Evolutionary conservation across 768 basidiomycete species (phyloP), one percentile per base, ranked within the genome.

Genomic region (Lanmaoa pseudosensibilis): DNA sequence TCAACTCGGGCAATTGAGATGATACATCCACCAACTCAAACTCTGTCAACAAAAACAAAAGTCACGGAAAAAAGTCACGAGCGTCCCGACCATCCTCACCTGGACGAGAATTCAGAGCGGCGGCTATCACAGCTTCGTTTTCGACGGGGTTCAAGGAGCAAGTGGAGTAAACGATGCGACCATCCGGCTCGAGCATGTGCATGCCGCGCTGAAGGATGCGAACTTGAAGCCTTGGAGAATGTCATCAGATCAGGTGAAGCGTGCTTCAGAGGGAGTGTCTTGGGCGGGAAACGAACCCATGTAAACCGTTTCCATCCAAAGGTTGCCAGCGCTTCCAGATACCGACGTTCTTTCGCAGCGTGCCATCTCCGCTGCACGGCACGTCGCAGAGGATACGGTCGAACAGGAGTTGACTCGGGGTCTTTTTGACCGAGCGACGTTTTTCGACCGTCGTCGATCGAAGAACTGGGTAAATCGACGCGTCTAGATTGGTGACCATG

Each of bases 301-400:
- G 97, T 57, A 99, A 71, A 4, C 93, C 92, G 67, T 96, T 94
- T 11, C 90, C 96, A 69, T 96, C 92, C 70, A 84, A 83, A 13
- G 88, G 83, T 43, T 84, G 84, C 96, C 96, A 99, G 40, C 80
- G 80, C 69, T 88, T 90, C 97, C 97, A 99, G 39, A 99, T 97
- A 1, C 87, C 90, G 15, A 90, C 70, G 69, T 99, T 99, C 79
- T 99, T 99, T 59, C 97, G 76, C 54, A 98, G 72, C 1, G 97
- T 99, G 0, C 96, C 97, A 69, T 99, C 97, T 5, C 97, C 97
- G 64, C 92, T 94, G 69, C 97, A 99, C 10, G 97, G 97, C 10
- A 99, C 97, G 69, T 98, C 97, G 48, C 94, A 95, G 34, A 99
- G 74, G 56, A 99, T 96, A 33, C 96, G 80, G 70, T 98, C 96